Conservation (phyloP, 2,329 filamentous ascomycete genomes). For the Exophiala mesophila region DNA sequence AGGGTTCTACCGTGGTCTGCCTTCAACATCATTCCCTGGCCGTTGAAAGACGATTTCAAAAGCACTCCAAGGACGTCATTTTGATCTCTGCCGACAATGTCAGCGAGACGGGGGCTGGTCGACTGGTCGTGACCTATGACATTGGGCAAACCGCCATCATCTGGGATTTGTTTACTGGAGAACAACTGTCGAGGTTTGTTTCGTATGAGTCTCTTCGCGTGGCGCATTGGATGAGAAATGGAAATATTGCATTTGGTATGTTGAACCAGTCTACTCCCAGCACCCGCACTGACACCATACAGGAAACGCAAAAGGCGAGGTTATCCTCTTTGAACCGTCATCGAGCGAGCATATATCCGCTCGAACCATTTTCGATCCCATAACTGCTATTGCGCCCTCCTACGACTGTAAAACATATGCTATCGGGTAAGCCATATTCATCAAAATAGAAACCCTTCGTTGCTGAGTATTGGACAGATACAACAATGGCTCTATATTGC, state of each 20-base stretch:
- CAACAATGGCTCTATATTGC: constrained; percentile 87
- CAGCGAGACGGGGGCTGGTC: constrained; percentile 77
- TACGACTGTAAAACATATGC: constrained; percentile 91
- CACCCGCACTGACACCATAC: constrained; percentile 27
- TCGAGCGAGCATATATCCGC: constrained; percentile 90
- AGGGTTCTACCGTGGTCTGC: constrained; percentile 76
- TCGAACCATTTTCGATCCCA: constrained; percentile 87
- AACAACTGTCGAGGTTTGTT: constrained; percentile 84
- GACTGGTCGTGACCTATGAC: constrained; percentile 90
- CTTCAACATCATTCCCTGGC: constrained; percentile 89
- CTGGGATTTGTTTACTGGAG: constrained; percentile 90
- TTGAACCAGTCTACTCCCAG: constrained; percentile 8
- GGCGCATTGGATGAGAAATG: constrained; percentile 93
- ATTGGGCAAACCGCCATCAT: constrained; percentile 86
- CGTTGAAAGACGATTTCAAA: constrained; percentile 78
- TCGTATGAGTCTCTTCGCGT: constrained; percentile 83
- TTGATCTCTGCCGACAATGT: constrained; percentile 86
- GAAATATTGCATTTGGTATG: constrained; percentile 90
- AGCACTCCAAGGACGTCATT: constrained; percentile 76
- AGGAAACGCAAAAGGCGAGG: constrained; percentile 90
- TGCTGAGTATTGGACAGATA: constrained; percentile 55
- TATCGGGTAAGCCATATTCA: constrained; percentile 61
- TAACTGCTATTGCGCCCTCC: constrained; percentile 86
- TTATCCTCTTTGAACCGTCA: constrained; percentile 89
- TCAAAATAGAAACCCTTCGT: background rate